Base-by-base conservation (phyloP, 805 yeast species). In the Kregervanrija pseudodelftensis region DNA sequence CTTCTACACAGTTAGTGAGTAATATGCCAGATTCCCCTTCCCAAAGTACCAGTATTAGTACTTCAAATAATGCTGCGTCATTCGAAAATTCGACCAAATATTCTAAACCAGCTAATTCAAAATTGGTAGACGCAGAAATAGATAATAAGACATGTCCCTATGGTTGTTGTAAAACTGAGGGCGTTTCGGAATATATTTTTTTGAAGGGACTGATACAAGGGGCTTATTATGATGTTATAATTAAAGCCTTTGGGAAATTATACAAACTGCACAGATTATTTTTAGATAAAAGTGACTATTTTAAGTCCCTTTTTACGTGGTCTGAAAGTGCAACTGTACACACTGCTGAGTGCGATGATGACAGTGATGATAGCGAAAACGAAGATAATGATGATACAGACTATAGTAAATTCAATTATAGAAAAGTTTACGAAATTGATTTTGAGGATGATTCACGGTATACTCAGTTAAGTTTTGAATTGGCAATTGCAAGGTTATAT, bases 261-360 rank as follows among this genome's bases (percentile, higher is more conserved):
- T 77, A 75, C 53, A 55, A 54, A n/a, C 55, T 77, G 2, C 82
- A 77, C 49, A 61, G 65, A 48, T 47, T 77, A 37, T 59, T 77
- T 10, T 57, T 77, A 36, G 66, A 66, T 42, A 63, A 73, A 44
- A 64, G 76, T 45, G 74, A 72, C 0, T 77, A 73, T 49, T 77
- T 77, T 52, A 58, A 64, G 13, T 63, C 72, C 3, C 48, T 77
- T 39, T 71, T 77, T 47, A 57, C 65, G 36, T 77, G 82, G 82
- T 45, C 61, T 1, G 40, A 60, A 13, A 47, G 59, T 14, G 15
- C 17, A 9, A 43, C 32, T 11, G 49, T 28, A 7, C 28, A 22
- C 8, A 8, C 28, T 12, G 47, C 36, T 17, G 49, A 46, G 30
- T 40, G 40, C 10, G 46, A 37, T 7, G 44, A 40, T 13, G 42